These are phyloP conservation scores for Rhododendron williamsianum DNA, from an alignment of 148 eudicot genomes.

Conservation along the genomic window DNA sequence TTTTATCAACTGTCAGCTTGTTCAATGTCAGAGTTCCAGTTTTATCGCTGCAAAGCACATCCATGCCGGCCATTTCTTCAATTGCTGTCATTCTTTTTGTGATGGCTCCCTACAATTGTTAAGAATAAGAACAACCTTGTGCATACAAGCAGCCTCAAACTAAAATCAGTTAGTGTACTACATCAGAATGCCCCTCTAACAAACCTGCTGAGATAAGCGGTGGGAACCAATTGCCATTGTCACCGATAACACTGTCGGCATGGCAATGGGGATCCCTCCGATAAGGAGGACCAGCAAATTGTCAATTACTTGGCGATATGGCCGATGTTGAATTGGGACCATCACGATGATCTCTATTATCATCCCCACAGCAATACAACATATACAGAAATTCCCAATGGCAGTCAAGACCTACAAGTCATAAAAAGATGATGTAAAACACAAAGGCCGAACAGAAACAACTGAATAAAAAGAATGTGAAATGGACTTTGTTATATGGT, in stretches of 20 bases:
- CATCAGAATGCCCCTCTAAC: neutral
- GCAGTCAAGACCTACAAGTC: constrained; percentile 41
- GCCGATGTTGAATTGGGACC: constrained; percentile 45
- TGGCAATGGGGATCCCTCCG: constrained; percentile 49
- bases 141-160: neutral
- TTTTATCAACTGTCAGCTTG: constrained; percentile 41
- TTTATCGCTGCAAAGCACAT: constrained; percentile 48
- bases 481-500: neutral
- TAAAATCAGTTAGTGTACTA: neutral
- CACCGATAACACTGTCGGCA: constrained; percentile 48
- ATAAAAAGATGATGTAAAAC: neutral
- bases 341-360: constrained; percentile 38
- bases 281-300: constrained; percentile 46
- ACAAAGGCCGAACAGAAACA: neutral
- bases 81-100: constrained; percentile 49
- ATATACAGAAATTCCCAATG: constrained; percentile 50
- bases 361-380: constrained; percentile 48
- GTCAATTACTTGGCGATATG: constrained; percentile 39
- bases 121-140: neutral
- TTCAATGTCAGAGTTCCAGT: constrained; percentile 46
- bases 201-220: constrained; percentile 44
- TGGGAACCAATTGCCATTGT: constrained; percentile 58
- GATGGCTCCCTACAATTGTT: constrained; percentile 35
- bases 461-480: neutral
- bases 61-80: constrained; percentile 53